Conservation (phyloP, 2,329 filamentous ascomycete species). For the Sclerotinia spermophila region DNA sequence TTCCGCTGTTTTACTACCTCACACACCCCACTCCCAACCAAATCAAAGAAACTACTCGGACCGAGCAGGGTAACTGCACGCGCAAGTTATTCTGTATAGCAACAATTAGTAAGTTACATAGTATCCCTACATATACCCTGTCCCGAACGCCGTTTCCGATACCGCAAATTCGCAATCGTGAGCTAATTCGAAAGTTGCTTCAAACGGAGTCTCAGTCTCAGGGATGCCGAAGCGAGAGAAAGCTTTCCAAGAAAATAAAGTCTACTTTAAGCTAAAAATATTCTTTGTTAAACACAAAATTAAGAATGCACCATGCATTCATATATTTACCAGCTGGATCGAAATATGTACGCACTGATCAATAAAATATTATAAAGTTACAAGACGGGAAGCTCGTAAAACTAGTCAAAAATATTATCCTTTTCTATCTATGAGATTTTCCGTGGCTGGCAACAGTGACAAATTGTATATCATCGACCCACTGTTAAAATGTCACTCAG, state of each 20-base stretch:
- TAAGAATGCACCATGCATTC: background rate
- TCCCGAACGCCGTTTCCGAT: background rate
- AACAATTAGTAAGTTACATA: background rate
- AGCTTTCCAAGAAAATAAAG: background rate
- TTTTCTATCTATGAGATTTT: background rate
- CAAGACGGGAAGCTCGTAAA: slow-evolving; percentile 7
- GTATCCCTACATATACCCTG: background rate
- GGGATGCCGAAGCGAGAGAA: slow-evolving; percentile 10
- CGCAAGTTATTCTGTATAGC: background rate
- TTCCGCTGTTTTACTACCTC: background rate
- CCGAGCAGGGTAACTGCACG: slow-evolving; percentile 4
- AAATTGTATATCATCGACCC: background rate
- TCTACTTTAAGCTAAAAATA: background rate
- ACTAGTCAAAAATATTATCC: slow-evolving; percentile 10
- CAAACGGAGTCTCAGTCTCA: background rate
- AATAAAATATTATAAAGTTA: slow-evolving; percentile 16
- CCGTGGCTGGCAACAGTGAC: slow-evolving; percentile 7
- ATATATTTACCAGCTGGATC: background rate
- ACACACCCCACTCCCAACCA: background rate
- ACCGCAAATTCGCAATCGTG: background rate
- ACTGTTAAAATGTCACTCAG: slow-evolving; percentile 10
- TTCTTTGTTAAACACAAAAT: slow-evolving; percentile 1
- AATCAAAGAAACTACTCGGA: slow-evolving; percentile 1
- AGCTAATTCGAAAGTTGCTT: background rate
- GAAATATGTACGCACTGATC: background rate